A percentile compares a stretch with the other conserved stretches of the same genome.
Evolutionary conservation across 2,329 filamentous ascomycete genomes (phyloP).

Genomic region (Aspergillus sp.): DNA sequence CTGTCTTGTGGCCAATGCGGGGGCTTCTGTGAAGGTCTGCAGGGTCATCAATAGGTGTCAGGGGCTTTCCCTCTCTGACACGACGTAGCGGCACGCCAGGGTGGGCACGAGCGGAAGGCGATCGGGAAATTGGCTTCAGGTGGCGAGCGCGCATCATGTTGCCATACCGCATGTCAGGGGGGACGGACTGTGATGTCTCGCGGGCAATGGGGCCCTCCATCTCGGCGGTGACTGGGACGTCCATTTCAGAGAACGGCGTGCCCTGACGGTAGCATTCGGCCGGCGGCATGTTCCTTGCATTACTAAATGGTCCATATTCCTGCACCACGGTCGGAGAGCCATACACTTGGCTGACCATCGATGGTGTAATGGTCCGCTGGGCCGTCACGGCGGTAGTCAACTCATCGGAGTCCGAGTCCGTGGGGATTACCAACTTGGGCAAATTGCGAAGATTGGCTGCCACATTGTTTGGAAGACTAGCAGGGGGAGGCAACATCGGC

Average conservation of each 20-base stretch:
- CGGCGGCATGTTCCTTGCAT: conserved; percentile 28
- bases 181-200: conserved; percentile 84
- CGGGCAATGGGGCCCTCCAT: conserved; percentile 72
- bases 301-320: conserved; percentile 14
- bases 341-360: conserved; percentile 19
- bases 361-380: conserved; percentile 34
- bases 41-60: conserved; percentile 35
- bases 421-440: conserved; percentile 58
- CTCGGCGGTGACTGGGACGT: conserved; percentile 77
- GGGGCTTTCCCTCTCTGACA: conserved; percentile 24
- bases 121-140: conserved; percentile 49
- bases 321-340: conserved; percentile 20
- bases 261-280: conserved; percentile 59
- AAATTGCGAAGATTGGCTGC: conserved; percentile 53
- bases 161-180: conserved; percentile 86
- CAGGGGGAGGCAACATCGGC: conserved; percentile 27
- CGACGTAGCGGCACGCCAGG: conserved; percentile 23
- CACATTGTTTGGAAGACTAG: conserved; percentile 44
- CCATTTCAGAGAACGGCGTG: conserved; percentile 90
- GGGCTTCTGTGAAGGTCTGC: too few relatives aligned
- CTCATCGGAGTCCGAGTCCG: conserved; percentile 72
- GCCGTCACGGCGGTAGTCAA: conserved; percentile 32
- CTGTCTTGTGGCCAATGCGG: too few relatives aligned
- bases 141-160: conserved; percentile 31
- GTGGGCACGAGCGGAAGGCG: conserved; percentile 47